Evolutionary conservation across 2,329 filamentous ascomycete genomes (phyloP).

Genomic region (Neocatenulostroma microsporum): DNA sequence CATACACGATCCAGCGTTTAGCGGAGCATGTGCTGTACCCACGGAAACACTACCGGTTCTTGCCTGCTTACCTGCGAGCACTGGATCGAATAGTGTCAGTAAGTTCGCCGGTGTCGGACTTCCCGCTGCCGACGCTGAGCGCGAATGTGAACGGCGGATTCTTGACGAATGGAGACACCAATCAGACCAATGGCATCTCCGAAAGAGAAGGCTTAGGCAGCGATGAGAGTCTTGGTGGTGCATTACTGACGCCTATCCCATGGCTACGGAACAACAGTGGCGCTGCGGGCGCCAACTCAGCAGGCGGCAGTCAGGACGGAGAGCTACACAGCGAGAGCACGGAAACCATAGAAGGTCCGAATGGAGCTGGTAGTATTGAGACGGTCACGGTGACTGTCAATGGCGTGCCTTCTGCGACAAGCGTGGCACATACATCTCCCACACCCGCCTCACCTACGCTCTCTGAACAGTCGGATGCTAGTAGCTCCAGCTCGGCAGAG

Average conservation of each 20-base stretch:
- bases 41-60: conserved; percentile 67
- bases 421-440: conserved; percentile 17
- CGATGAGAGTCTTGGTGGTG: conserved; percentile 83
- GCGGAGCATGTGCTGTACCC: conserved; percentile 77
- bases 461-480: conserved; percentile 28
- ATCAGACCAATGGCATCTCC: conserved; percentile 55
- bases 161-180: conserved; percentile 44
- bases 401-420: conserved; percentile 37
- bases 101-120: conserved; percentile 69
- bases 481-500: conserved; percentile 29
- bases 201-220: conserved; percentile 55
- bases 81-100: conserved; percentile 87
- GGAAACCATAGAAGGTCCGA: conserved; percentile 72
- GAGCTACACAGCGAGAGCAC: conserved; percentile 66
- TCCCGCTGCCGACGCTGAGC: conserved; percentile 63
- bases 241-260: conserved; percentile 84
- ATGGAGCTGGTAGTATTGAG: conserved; percentile 70
- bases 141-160: conserved; percentile 38
- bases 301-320: conserved; percentile 24
- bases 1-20: conserved; percentile 87
- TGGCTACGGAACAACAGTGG: conserved; percentile 53
- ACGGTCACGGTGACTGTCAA: conserved; percentile 72
- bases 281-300: conserved; percentile 8
- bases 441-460: conserved; percentile 22
- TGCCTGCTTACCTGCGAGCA: conserved; percentile 81